Evolutionary conservation across 345 rosid genomes (phyloP), one percentile per base, ranked within the genome.

Genomic region (Gossypium stocksii): DNA sequence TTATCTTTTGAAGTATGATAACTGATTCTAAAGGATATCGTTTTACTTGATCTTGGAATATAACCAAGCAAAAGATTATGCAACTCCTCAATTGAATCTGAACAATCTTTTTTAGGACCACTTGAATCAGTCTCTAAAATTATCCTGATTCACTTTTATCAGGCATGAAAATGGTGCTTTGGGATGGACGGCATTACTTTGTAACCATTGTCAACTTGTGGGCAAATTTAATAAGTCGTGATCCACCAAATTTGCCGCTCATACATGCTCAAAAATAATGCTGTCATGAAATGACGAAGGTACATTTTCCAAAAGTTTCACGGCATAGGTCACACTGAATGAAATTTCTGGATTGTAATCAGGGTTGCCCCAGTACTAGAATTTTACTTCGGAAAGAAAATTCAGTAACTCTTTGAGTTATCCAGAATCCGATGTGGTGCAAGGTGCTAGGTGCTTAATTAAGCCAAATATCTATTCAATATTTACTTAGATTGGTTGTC

Each of bases 201-300:
- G 74, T 87, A 72, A 83, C 83, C 1, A 81, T 96, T 20, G 97
- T 85, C 13, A 96, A 96, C 82, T 74, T 96, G 69, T 96, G 99
- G 98, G 92, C 88, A 22, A 90, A 96, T 83, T 77, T 89, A 54
- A 80, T 90, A 56, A 85, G 87, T 73, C 71, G 4, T 1, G 74
- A 85, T 63, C 89, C 97, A 71, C 98, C 97, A 7, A 83, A 66
- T 66, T 80, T 89, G 83, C 86, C 89, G 0, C 44, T 48, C 34
- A 27, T 84, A 15, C 76, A 76, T 34, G 71, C 51, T 76, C 66
- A 76, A 45, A 76, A 71, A 75, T 45, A 48, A 77, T 49, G 66
- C 52, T 53, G 57, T 22, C 7, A 9, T 53, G 53, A 71, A 34
- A 72, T 20, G 20, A 63, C 29, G 48, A 29, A 10, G 11, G 48